Evolutionary conservation across 768 basidiomycete genomes (phyloP).

Genomic region (Agaricus bisporus): DNA sequence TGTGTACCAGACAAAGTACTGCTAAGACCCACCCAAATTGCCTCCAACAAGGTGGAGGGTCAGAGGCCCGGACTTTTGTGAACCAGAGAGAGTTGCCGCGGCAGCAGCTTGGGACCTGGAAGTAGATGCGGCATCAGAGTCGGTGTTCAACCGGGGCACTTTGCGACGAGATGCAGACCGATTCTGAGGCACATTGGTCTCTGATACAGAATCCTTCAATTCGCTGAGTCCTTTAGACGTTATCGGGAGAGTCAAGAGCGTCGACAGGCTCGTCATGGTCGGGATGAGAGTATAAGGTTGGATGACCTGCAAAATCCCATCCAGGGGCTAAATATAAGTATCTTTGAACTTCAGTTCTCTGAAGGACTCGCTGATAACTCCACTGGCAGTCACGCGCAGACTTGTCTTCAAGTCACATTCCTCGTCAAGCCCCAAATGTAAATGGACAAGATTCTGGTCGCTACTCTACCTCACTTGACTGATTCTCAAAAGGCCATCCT

Average conservation of each 20-base stretch:
- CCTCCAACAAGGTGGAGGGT: conserved; percentile 28
- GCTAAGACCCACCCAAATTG: neutral
- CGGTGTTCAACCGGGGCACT: conserved; percentile 56
- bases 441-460: conserved; percentile 9
- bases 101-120: conserved; percentile 40
- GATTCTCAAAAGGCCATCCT: conserved; percentile 19
- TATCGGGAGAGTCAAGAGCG: conserved; percentile 40
- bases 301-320: too few species aligned
- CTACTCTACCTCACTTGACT: conserved; percentile 8
- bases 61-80: neutral
- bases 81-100: conserved; percentile 4
- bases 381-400: too few species aligned
- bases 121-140: conserved; percentile 65
- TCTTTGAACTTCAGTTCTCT: too few species aligned
- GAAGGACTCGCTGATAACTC: too few species aligned
- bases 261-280: conserved; percentile 19
- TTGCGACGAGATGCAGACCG: conserved; percentile 59
- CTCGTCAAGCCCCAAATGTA: too few species aligned
- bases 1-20: neutral
- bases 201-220: conserved; percentile 29
- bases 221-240: conserved; percentile 41
- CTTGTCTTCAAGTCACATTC: too few species aligned
- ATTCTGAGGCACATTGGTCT: conserved; percentile 21
- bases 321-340: too few species aligned
- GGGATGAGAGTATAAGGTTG: neutral